A percentile compares a stretch with the other conserved stretches of the same genome.
These are phyloP conservation scores for Penicillium dipodomyicola DNA, from an alignment of 495 filamentous ascomycete genomes.

Conservation along the genomic window DNA sequence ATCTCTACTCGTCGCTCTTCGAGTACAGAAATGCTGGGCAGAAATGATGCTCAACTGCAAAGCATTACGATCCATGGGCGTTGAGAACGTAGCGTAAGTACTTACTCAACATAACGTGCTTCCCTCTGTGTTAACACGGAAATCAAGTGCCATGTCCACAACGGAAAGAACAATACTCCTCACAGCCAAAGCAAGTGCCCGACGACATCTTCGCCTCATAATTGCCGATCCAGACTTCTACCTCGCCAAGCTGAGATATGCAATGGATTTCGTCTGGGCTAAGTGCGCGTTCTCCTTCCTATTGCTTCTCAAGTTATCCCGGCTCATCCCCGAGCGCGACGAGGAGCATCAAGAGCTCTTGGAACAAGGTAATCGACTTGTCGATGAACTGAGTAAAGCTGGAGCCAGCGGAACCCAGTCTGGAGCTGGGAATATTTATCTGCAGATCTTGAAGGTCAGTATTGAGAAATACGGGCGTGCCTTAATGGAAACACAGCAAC, in stretches of 20 bases:
- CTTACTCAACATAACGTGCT: not conserved
- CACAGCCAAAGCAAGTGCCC: conserved; percentile 47
- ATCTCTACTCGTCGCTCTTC: conserved; percentile 38
- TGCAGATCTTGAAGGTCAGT: conserved; percentile 42
- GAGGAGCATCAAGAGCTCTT: conserved; percentile 42
- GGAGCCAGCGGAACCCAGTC: conserved; percentile 24
- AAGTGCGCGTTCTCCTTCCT: conserved; percentile 55
- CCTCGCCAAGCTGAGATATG: conserved; percentile 49
- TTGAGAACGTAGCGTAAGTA: conserved; percentile 46
- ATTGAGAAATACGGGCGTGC: conserved; percentile 50
- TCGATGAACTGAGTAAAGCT: conserved; percentile 42
- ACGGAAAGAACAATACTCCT: conserved; percentile 42
- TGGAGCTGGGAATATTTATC: conserved; percentile 41
- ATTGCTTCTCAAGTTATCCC: conserved; percentile 49
- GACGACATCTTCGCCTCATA: conserved; percentile 50
- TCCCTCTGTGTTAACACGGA: not conserved
- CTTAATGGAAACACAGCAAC: conserved; percentile 33
- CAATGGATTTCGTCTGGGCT: conserved; percentile 57
- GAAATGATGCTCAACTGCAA: conserved; percentile 52
- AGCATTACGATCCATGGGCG: conserved; percentile 46
- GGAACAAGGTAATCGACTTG: conserved; percentile 41
- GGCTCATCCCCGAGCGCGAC: conserved; percentile 44
- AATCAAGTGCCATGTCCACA: conserved; percentile 37
- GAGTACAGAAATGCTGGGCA: conserved; percentile 47
- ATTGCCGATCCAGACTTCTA: conserved; percentile 42